Conservation (phyloP, 2,329 filamentous ascomycete genomes). For the Calonectria ilicicola region DNA sequence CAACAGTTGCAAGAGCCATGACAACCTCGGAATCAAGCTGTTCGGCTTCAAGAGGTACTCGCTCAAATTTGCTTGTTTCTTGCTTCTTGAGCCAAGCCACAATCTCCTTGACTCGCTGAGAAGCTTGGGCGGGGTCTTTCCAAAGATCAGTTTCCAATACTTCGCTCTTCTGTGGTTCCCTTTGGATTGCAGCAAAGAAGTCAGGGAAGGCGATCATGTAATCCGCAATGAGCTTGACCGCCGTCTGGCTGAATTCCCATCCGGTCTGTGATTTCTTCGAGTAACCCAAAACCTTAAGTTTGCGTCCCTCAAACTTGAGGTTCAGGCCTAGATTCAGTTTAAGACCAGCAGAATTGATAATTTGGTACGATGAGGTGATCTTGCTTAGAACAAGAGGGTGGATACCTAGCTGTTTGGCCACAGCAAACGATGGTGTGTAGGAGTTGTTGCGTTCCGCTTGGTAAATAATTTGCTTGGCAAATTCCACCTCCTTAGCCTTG, state of each 20-base stretch:
- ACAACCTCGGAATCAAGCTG: constrained; percentile 95
- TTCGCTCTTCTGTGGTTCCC: constrained; percentile 86
- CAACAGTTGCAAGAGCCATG: constrained; percentile 80
- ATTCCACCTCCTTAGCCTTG: constrained; percentile 82
- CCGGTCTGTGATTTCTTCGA: constrained; percentile 87
- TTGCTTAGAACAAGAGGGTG: constrained; percentile 93
- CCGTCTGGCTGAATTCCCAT: constrained; percentile 95
- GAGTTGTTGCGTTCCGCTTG: constrained; percentile 77
- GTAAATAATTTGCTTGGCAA: constrained; percentile 79
- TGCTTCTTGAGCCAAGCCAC: constrained; percentile 92
- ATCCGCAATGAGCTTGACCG: constrained; percentile 81
- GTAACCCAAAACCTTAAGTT: constrained; percentile 95
- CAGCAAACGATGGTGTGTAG: constrained; percentile 89
- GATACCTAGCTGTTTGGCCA: constrained; percentile 83
- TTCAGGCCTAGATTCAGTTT: constrained; percentile 94
- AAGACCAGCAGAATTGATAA: constrained; percentile 80
- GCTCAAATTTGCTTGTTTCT: constrained; percentile 92
- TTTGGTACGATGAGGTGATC: constrained; percentile 93
- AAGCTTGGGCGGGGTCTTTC: constrained; percentile 76
- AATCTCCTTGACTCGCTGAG: constrained; percentile 90
- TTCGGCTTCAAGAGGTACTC: constrained; percentile 95
- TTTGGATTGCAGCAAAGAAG: constrained; percentile 90
- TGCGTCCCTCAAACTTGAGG: constrained; percentile 95
- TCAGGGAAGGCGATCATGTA: constrained; percentile 97
- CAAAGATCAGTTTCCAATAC: constrained; percentile 90